These are phyloP conservation scores for Telfairia occidentalis DNA, from an alignment of 331 rosid species.

Conservation along the genomic window DNA sequence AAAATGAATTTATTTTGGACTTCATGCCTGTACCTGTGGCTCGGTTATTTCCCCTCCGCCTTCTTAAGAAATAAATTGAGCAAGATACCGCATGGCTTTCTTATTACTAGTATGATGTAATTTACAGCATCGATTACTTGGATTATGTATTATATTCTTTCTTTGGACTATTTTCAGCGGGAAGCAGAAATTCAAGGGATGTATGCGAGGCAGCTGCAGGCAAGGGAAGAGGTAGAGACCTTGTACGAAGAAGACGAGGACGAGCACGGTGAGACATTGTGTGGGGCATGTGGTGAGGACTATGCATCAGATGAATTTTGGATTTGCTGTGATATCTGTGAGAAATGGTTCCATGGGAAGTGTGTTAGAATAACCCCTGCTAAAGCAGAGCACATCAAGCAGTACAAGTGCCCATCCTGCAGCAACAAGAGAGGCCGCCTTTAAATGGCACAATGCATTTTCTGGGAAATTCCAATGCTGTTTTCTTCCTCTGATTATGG, in stretches of 20 bases:
- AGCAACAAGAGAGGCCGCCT: conserved; percentile 77
- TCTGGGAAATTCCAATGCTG: neutral
- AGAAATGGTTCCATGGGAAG: conserved; percentile 91
- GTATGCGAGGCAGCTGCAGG: conserved; percentile 27
- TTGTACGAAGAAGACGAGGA: conserved; percentile 71
- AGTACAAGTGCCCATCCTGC: conserved; percentile 98
- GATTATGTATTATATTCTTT: conserved; percentile 9
- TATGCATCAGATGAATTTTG: conserved; percentile 80
- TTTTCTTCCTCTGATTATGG: neutral
- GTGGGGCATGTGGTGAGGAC: conserved; percentile 85
- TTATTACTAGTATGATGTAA: neutral
- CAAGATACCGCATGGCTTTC: neutral
- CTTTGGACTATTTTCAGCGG: conserved; percentile 31
- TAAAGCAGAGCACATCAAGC: conserved; percentile 85
- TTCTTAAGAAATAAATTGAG: neutral
- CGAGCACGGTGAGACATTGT: conserved; percentile 76
- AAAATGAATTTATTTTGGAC: neutral
- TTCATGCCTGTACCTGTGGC: neutral
- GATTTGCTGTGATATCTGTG: conserved; percentile 90
- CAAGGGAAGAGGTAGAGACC: conserved; percentile 62
- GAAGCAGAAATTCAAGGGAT: conserved; percentile 46
- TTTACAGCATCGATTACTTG: neutral
- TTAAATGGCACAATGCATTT: conserved; percentile 3
- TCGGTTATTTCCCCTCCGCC: neutral
- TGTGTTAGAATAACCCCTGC: conserved; percentile 95